A percentile compares a stretch with the other conserved stretches of the same genome.
These are phyloP conservation scores for Chenopodium album DNA, from an alignment of 148 eudicot genomes.

Conservation along the genomic window DNA sequence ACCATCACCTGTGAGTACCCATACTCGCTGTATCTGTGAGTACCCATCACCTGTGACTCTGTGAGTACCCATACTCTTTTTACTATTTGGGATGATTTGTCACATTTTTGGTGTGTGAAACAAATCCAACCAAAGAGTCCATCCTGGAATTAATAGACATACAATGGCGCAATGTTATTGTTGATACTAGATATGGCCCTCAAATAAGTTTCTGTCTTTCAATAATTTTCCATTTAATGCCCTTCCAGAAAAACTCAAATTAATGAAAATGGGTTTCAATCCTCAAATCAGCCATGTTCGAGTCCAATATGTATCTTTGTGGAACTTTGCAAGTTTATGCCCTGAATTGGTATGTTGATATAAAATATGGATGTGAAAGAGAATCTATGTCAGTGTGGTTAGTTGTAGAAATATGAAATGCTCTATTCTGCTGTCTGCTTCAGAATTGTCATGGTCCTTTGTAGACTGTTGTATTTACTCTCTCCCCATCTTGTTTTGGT, in stretches of 20 bases:
- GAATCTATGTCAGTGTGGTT: neutral
- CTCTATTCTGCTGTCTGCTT: neutral
- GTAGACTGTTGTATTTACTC: neutral
- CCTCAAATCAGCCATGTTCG: neutral
- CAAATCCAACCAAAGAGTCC: too few species aligned
- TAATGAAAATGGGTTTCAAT: too few species aligned
- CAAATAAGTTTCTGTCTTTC: neutral
- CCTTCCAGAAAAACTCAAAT: neutral
- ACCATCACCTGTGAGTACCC: neutral
- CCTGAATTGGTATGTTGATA: too few species aligned
- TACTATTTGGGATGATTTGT: too few species aligned
- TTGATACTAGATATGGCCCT: neutral
- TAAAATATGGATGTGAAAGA: neutral
- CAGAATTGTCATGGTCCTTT: neutral
- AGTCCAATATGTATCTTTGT: neutral
- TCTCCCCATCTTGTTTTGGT: neutral
- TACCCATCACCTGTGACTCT: too few species aligned
- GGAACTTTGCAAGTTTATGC: too few species aligned
- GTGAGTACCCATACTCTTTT: too few species aligned
- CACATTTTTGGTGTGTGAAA: too few species aligned
- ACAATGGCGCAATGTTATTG: too few species aligned
- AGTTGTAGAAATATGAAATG: neutral
- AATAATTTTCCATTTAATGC: neutral
- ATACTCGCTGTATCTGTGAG: too few species aligned
- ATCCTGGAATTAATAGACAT: too few species aligned